phyloP scores from a whole-genome alignment of 1,284 basidiomycete species.

The Golubevia sp. region DNA sequence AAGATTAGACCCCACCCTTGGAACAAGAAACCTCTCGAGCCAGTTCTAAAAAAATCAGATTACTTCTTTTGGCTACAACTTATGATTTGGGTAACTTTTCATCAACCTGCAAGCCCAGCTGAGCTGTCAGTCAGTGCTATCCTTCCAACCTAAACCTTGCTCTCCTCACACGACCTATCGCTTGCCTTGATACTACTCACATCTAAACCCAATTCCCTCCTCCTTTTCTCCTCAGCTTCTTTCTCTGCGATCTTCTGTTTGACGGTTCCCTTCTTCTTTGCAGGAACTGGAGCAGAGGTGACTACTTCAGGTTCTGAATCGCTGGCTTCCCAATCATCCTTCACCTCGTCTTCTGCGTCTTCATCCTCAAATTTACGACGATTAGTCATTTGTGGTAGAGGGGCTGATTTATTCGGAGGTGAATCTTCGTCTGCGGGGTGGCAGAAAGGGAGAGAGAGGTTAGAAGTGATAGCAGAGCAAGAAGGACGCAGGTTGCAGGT shows the following conservation, averaged over 20 bases:
- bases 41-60: no score
- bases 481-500: no score
- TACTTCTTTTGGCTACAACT: no score
- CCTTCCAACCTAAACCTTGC: not conserved
- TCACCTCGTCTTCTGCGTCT: constrained; percentile 52
- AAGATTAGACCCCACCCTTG: not conserved
- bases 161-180: not conserved
- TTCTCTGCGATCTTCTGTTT: constrained; percentile 58
- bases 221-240: constrained; percentile 39
- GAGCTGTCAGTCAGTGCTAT: no score
- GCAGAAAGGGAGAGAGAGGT: no score
- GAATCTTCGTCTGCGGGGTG: no score
- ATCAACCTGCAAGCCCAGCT: no score
- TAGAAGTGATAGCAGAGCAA: no score
- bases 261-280: constrained; percentile 52
- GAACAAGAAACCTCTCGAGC: no score
- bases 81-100: not conserved
- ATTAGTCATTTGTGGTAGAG: no score
- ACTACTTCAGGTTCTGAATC: constrained; percentile 38
- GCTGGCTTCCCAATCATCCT: constrained; percentile 60
- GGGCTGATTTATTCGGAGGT: no score
- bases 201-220: constrained; percentile 27
- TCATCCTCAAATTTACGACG: constrained; percentile 56
- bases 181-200: constrained; percentile 5
- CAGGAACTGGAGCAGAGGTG: constrained; percentile 16